Evolutionary conservation across 306 rosid species (phyloP).

Genomic region (Castanopsis chinensis): DNA sequence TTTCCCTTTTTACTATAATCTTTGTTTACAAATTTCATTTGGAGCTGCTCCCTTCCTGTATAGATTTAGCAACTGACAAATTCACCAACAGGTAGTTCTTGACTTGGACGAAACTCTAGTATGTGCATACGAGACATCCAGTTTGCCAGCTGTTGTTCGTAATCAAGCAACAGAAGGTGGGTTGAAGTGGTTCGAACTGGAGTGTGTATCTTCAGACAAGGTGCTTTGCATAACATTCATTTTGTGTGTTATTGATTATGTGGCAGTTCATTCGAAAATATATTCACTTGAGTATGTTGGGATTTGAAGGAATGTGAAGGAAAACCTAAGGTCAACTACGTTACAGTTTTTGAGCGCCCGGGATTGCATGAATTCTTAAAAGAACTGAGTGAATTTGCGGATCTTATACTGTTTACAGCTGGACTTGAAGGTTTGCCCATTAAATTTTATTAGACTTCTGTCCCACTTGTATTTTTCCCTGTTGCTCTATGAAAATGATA

Average conservation of each 20-base stretch:
- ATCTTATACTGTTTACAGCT: conserved; percentile 84
- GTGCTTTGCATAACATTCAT: conserved; percentile 29
- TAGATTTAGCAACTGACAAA: conserved; percentile 7
- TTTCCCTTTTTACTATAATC: not conserved
- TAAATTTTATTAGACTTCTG: conserved; percentile 10
- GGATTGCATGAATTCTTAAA: conserved; percentile 83
- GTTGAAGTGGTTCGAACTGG: conserved; percentile 82
- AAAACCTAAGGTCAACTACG: conserved; percentile 73
- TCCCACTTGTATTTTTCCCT: conserved; percentile 1
- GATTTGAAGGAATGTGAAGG: conserved; percentile 73
- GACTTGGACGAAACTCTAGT: conserved; percentile 91
- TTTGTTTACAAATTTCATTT: not conserved
- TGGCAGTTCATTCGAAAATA: not conserved
- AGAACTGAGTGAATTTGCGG: conserved; percentile 72
- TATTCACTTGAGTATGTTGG: conserved; percentile 22
- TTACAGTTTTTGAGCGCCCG: conserved; percentile 94
- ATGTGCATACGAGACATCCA: conserved; percentile 82
- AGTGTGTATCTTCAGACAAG: conserved; percentile 79
- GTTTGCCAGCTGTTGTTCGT: conserved; percentile 61
- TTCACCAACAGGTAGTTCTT: conserved; percentile 70
- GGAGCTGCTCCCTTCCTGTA: not conserved
- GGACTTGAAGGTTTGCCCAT: conserved; percentile 81
- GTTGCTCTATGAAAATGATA: not conserved
- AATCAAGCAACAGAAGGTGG: conserved; percentile 81
- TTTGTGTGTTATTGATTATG: not conserved